Percentiles rank a stretch among this genome's conserved stretches.
Evolutionary conservation across 2,329 filamentous ascomycete genomes (phyloP).

Genomic region (Colletotrichum sp.): DNA sequence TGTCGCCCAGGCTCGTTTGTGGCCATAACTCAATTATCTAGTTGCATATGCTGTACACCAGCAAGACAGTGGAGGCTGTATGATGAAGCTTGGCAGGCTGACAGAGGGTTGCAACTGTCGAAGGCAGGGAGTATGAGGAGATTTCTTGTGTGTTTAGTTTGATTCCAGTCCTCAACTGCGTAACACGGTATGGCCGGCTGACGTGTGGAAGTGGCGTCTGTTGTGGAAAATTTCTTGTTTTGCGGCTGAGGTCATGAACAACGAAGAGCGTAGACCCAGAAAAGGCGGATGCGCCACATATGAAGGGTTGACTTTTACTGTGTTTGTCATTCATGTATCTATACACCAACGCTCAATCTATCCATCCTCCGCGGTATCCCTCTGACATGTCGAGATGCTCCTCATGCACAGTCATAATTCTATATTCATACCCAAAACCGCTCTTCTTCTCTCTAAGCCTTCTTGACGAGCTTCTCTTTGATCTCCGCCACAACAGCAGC

Average conservation of each 20-base stretch:
- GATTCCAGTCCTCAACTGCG: no score
- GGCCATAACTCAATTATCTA: not conserved
- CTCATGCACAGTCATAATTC: not conserved
- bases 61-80: no score
- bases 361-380: not conserved
- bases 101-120: no score
- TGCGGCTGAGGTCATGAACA: no score
- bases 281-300: no score
- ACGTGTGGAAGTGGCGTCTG: no score
- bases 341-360: not conserved
- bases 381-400: not conserved
- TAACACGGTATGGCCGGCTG: no score
- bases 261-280: no score
- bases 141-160: no score
- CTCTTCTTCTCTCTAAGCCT: not conserved
- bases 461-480: constrained; percentile 1
- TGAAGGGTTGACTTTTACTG: not conserved
- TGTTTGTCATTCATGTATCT: not conserved
- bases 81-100: no score
- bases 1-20: not conserved
- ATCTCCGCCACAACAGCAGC: constrained; percentile 17
- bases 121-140: no score
- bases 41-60: not conserved
- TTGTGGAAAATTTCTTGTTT: no score
- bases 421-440: not conserved